phyloP scores from a whole-genome alignment of 192 early-diverging fungal species.

The Backusella morwellensis region DNA sequence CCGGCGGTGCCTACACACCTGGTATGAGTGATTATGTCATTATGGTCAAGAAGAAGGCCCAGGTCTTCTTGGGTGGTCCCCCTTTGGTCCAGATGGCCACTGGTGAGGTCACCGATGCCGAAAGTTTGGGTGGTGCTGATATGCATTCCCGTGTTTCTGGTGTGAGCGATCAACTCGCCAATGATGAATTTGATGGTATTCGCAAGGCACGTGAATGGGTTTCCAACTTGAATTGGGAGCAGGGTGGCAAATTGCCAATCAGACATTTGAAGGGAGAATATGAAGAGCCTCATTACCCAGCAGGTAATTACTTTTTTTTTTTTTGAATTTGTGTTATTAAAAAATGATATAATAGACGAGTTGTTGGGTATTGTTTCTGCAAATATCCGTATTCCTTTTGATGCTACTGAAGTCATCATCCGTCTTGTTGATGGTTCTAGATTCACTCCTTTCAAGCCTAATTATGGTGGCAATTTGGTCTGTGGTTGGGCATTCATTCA shows the following conservation, averaged over 20 bases:
- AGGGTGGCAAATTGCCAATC: conserved; percentile 45
- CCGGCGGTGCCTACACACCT: conserved; percentile 64
- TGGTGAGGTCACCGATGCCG: conserved; percentile 62
- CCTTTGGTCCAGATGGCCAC: conserved; percentile 70
- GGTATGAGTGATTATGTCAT: conserved; percentile 67
- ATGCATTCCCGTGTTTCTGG: conserved; percentile 68
- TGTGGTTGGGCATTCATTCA: conserved; percentile 66
- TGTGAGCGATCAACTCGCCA: conserved; percentile 60
- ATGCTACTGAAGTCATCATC: conserved; percentile 62
- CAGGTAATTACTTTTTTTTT: conserved; percentile 25
- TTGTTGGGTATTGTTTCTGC: conserved; percentile 63
- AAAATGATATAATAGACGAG: conserved; percentile 43
- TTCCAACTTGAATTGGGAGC: conserved; percentile 54
- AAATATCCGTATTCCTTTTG: conserved; percentile 64
- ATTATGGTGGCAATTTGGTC: conserved; percentile 63
- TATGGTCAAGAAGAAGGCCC: conserved; percentile 67
- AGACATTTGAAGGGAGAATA: conserved; percentile 45
- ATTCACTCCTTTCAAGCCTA: conserved; percentile 62
- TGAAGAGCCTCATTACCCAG: conserved; percentile 58
- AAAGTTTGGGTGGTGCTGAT: conserved; percentile 64
- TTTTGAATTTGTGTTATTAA: neutral
- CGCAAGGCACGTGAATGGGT: conserved; percentile 65
- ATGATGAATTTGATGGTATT: conserved; percentile 61
- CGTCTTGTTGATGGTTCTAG: conserved; percentile 67
- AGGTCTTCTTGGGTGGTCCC: conserved; percentile 67